Percentiles rank a stretch among this genome's conserved stretches.
Conservation (phyloP, 345 rosid genomes). For the Sonneratia caseolaris region DNA sequence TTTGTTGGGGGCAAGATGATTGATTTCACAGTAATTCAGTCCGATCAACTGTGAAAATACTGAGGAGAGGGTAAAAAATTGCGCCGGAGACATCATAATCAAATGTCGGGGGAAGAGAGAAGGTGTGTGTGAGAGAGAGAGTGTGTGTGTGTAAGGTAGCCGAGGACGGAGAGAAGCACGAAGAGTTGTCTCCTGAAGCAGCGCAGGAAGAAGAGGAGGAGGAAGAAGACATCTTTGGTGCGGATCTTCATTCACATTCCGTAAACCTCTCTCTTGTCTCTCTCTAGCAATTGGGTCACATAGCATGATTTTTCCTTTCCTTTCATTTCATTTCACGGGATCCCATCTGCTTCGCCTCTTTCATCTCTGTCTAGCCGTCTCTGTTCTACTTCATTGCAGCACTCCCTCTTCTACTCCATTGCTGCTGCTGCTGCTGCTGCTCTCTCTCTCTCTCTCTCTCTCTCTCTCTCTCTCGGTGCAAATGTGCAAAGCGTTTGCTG, state of each 20-base stretch:
- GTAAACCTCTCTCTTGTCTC: conserved; percentile 7
- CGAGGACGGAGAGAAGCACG: background rate
- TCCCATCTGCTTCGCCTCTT: conserved; percentile 19
- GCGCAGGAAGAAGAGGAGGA: conserved; percentile 6
- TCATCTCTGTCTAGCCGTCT: background rate
- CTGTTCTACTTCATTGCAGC: background rate
- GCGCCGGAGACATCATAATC: conserved; percentile 1
- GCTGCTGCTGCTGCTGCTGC: no score
- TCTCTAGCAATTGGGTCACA: conserved; percentile 7
- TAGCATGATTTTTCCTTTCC: conserved; percentile 29
- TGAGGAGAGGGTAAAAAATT: background rate
- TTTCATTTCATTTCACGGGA: conserved; percentile 42
- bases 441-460: background rate
- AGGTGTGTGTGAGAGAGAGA: no score
- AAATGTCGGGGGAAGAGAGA: background rate
- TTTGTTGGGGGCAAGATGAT: no score
- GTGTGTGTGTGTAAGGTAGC: background rate
- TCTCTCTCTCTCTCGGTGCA: background rate
- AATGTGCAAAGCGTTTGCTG: no score
- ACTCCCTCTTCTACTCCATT: background rate
- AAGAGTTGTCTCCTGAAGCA: conserved; percentile 19
- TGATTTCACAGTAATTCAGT: no score
- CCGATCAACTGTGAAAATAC: background rate
- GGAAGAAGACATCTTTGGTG: background rate
- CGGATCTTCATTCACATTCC: background rate